Percentiles rank a stretch among this genome's conserved stretches.
Conservation (phyloP, 805 yeast genomes). For the Starmerella bacillaris region DNA sequence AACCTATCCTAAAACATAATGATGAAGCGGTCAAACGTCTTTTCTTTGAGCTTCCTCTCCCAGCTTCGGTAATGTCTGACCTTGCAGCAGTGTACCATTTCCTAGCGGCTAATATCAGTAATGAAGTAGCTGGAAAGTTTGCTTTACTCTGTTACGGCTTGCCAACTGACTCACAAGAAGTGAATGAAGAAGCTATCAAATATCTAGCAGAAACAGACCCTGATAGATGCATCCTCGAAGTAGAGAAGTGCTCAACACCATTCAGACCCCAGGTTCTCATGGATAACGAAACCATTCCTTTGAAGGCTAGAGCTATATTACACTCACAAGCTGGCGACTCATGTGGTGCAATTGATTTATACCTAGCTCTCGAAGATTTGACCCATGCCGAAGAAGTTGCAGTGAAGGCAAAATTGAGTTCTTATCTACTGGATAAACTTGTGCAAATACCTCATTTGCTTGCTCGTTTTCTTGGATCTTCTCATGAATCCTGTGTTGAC, state of each 20-base stretch:
- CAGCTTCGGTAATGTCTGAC: conserved; percentile 21
- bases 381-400: conserved; percentile 46
- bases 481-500: background rate
- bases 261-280: conserved; percentile 2
- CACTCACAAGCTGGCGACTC: conserved; percentile 44
- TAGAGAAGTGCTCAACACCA: background rate
- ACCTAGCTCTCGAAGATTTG: conserved; percentile 39
- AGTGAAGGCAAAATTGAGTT: conserved; percentile 21
- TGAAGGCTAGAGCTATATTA: conserved; percentile 34
- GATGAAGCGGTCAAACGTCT: conserved; percentile 29
- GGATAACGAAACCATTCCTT: conserved; percentile 2
- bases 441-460: background rate
- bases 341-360: conserved; percentile 42
- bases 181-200: conserved; percentile 7
- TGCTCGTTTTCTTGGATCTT: conserved; percentile 1
- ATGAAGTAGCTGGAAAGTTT: conserved; percentile 5
- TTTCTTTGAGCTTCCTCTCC: conserved; percentile 52
- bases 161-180: conserved; percentile 3
- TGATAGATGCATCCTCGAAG: background rate
- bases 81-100: conserved; percentile 11
- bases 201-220: conserved; percentile 2
- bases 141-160: conserved; percentile 4
- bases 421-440: conserved; percentile 10
- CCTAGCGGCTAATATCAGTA: background rate
- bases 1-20: conserved; percentile 31